Base-by-base conservation (phyloP, 192 early-diverging fungal species). In the Funneliformis mosseae region DNA sequence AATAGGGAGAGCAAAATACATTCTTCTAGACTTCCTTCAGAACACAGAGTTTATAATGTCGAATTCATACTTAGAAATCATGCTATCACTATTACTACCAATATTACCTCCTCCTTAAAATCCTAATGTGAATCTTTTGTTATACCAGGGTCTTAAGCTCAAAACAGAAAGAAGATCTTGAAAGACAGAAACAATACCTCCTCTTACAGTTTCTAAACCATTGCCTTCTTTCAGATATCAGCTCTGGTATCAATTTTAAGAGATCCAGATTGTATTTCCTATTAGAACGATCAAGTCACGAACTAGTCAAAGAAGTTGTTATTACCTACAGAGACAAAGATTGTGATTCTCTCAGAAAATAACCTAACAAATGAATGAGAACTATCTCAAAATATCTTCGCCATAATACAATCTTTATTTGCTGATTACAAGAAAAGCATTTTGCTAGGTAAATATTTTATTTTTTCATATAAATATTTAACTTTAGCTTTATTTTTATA, bases 221-320 rank as follows among this genome's bases (percentile, higher is more conserved):
- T 16, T 33, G 21, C 23, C 67, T 69, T 33, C 25, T 69, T 69
- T 69, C 67, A 69, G 67, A 70, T 12, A n/a, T 62, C 12, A 8
- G 63, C 63, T 64, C 12, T 8, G n/a, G n/a, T n/a, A 67, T 67
- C 64, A 67, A 3, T 3, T 67, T 67, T 23, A 67, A 67, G 4
- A 67, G 64, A 67, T 23, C 4, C 23, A 4, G 64, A 67, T 55
- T n/a, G n/a, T n/a, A n/a, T n/a, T n/a, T n/a, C n/a, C n/a, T n/a
- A n/a, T n/a, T n/a, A n/a, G n/a, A n/a, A 55, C 18, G 3, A 55
- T 3, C 64, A 67, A 70, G 2, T 70, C 33, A 8, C 18, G 12
- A 12, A 70, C 38, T 70, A 38, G 38, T 70, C 68, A 70, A 70
- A 70, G 68, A 70, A 38, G 68, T 70, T 70, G 33, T 43, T 70